Conservation (phyloP, 1,139 yeast genomes). For the Geotrichum citri-aurantii region DNA sequence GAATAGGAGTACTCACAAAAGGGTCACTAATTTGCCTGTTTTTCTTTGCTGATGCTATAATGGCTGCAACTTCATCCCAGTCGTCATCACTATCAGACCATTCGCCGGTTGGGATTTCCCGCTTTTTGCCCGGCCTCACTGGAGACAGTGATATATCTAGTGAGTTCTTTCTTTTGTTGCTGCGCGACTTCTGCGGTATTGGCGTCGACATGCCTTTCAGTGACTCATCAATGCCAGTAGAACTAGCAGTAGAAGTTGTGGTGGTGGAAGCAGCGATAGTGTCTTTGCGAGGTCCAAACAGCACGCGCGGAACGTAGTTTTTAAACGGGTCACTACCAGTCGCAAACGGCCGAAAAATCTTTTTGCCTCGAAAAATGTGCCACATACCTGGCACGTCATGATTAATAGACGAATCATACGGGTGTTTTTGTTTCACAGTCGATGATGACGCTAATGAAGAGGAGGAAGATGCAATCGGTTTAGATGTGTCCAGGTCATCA, state of each 20-base stretch:
- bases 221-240: neutral
- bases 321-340: slow-evolving; percentile 19
- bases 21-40: neutral
- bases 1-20: neutral
- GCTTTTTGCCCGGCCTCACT: neutral
- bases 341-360: slow-evolving; percentile 36
- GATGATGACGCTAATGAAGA: neutral
- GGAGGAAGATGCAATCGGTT: neutral
- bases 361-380: slow-evolving; percentile 39
- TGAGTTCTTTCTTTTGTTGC: neutral
- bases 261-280: neutral
- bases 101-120: neutral
- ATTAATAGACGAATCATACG: slow-evolving; percentile 3
- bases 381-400: slow-evolving; percentile 33
- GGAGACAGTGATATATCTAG: neutral
- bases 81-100: neutral
- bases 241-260: neutral
- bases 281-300: neutral
- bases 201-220: neutral
- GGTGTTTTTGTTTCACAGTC: neutral
- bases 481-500: neutral
- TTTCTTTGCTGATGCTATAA: neutral
- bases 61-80: neutral
- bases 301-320: slow-evolving; percentile 7
- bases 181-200: neutral